These are phyloP conservation scores for Helicostylum pulchrum DNA, from an alignment of 192 early-diverging fungal genomes.

Conservation along the genomic window DNA sequence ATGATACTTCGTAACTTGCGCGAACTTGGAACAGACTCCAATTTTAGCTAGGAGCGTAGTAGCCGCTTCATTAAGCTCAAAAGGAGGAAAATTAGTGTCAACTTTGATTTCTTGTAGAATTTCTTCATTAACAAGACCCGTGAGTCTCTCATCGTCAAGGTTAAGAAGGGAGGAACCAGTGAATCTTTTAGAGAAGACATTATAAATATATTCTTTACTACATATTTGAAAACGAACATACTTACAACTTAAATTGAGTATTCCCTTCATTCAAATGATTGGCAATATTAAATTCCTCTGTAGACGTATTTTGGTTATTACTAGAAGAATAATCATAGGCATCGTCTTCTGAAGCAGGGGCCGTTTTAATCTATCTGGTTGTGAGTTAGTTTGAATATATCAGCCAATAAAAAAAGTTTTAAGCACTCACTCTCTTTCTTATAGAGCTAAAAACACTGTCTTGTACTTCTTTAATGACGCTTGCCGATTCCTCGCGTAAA, in stretches of 20 bases:
- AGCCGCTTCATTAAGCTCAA: conserved; percentile 10
- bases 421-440: no score
- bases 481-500: no score
- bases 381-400: conserved; percentile 9
- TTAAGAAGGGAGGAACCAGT: conserved; percentile 1
- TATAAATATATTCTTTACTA: conserved; percentile 11
- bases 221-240: conserved; percentile 10
- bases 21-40: conserved; percentile 4
- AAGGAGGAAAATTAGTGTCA: not conserved
- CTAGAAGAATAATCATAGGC: not conserved
- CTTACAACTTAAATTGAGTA: conserved; percentile 12
- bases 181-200: conserved; percentile 8
- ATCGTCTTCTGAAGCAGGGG: conserved; percentile 5
- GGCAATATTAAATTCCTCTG: not conserved
- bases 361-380: conserved; percentile 5
- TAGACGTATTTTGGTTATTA: conserved; percentile 1
- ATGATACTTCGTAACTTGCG: conserved; percentile 7
- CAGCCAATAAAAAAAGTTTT: no score
- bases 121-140: conserved; percentile 9
- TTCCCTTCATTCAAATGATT: conserved; percentile 7
- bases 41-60: conserved; percentile 8
- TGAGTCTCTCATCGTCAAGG: conserved; percentile 9
- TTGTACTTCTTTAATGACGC: no score
- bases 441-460: no score
- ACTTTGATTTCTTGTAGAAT: conserved; percentile 4